These are phyloP conservation scores for Podaxis carcinomalis DNA, from an alignment of 768 basidiomycete genomes.

Conservation along the genomic window DNA sequence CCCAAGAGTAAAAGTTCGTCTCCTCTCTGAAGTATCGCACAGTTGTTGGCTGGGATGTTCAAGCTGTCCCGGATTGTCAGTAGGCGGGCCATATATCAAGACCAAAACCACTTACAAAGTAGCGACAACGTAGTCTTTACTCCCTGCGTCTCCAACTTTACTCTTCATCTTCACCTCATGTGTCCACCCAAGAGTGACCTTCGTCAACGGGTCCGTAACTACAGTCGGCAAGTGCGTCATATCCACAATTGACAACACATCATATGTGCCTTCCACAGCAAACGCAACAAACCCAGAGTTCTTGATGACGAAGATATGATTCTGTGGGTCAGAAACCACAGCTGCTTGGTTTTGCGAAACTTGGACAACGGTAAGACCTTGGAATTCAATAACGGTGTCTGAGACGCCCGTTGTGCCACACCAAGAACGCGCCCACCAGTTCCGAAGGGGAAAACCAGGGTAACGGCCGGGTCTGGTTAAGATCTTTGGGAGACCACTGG, in stretches of 20 bases:
- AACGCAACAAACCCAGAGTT: slow-evolving; percentile 77
- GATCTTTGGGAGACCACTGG: slow-evolving; percentile 71
- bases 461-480: slow-evolving; percentile 74
- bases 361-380: slow-evolving; percentile 79
- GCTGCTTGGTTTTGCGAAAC: slow-evolving; percentile 82
- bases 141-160: slow-evolving; percentile 33
- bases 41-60: slow-evolving; percentile 84
- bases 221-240: slow-evolving; percentile 69
- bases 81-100: slow-evolving; percentile 1
- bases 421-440: slow-evolving; percentile 85
- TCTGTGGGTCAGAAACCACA: slow-evolving; percentile 74
- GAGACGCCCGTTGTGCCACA: slow-evolving; percentile 70
- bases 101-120: slow-evolving; percentile 51
- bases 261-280: slow-evolving; percentile 73
- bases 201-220: slow-evolving; percentile 61
- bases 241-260: slow-evolving; percentile 77
- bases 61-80: slow-evolving; percentile 36
- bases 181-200: slow-evolving; percentile 60
- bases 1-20: slow-evolving; percentile 75
- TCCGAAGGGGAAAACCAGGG: slow-evolving; percentile 68
- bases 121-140: slow-evolving; percentile 72
- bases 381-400: slow-evolving; percentile 77
- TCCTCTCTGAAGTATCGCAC: slow-evolving; percentile 78
- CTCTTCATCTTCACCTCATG: slow-evolving; percentile 81
- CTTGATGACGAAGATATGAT: slow-evolving; percentile 77